Evolutionary conservation across 345 rosid species (phyloP).

Genomic region (Citrus hindsii): DNA sequence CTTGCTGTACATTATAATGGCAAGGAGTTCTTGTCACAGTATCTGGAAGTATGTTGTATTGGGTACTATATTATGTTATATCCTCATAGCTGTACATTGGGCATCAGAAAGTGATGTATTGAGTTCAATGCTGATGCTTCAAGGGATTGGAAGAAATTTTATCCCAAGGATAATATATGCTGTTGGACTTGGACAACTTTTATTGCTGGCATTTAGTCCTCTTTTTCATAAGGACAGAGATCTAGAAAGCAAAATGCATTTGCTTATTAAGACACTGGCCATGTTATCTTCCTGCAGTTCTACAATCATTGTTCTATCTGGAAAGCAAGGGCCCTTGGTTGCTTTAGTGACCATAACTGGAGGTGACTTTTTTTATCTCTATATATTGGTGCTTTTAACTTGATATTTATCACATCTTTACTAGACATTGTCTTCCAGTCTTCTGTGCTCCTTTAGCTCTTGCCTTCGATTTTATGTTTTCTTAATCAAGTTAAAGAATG

Average conservation of each 20-base stretch:
- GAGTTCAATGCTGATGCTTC: constrained; percentile 33
- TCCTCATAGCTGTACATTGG: constrained; percentile 78
- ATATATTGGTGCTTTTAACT: neutral
- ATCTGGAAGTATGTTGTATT: constrained; percentile 42
- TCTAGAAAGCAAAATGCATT: constrained; percentile 17
- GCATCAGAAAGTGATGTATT: constrained; percentile 47
- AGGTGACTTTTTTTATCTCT: constrained; percentile 37
- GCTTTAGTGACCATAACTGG: constrained; percentile 61
- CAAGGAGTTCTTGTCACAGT: constrained; percentile 26
- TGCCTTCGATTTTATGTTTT: neutral
- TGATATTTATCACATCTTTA: neutral
- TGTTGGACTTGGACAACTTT: constrained; percentile 54
- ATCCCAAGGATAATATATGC: constrained; percentile 62
- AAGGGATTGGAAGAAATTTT: constrained; percentile 36
- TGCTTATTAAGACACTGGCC: constrained; percentile 40
- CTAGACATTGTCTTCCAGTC: neutral
- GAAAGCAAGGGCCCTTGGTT: constrained; percentile 81
- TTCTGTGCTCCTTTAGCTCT: neutral
- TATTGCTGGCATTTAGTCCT: constrained; percentile 36
- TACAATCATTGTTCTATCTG: constrained; percentile 65
- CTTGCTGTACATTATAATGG: constrained; percentile 34
- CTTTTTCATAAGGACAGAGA: constrained; percentile 25
- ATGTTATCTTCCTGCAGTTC: constrained; percentile 77
- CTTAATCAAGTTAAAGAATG: neutral
- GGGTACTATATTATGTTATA: constrained; percentile 56